Evolutionary conservation across 495 filamentous ascomycete genomes (phyloP), one percentile per base, ranked within the genome.

Genomic region (Talaromyces thailandensis): DNA sequence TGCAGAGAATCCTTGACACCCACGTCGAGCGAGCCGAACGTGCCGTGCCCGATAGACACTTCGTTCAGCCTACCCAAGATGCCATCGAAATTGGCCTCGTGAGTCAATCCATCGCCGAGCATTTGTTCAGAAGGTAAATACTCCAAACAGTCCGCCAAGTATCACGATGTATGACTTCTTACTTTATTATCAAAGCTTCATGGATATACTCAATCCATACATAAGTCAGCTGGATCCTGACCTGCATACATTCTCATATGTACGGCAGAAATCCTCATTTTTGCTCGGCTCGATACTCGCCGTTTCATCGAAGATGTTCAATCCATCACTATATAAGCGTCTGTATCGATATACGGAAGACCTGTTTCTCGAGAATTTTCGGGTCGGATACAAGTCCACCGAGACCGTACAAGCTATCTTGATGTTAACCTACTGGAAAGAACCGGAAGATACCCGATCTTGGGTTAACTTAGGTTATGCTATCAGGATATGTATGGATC

Each of bases 371-470:
- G 51, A 68, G n/a, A 48, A 28, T 29, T 68, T 69, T 51, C 62
- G 50, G 11, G 35, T 26, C 25, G 68, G 68, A 4, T 56, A 43
- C 6, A 69, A 69, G 45, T 66, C 66, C 45, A 60, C 57, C 16
- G 68, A 69, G 40, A 65, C 58, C 31, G 64, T 63, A 24, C 68
- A 69, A 53, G 64, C 63, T 1, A 35, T 58, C 58, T 58, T 69
- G 16, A 62, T 69, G 5, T 48, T 69, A 3, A 68, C 68, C 4
- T 69, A 69, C 56, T 69, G 68, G 68, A 69, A 69, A 60, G 68
- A 68, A 51, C 66, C 68, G 14, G 62, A 64, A 24, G 68, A 69
- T 51, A 69, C 63, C 9, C 64, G 68, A 26, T 61, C 66, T 8
- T 69, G 68, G 68, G 56, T 69, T 24, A 60, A 63, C 52, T 37